Evolutionary conservation across 208 protist species (phyloP), one percentile per base, ranked within the genome.

Genomic region (Wallacemonas rigidus): DNA sequence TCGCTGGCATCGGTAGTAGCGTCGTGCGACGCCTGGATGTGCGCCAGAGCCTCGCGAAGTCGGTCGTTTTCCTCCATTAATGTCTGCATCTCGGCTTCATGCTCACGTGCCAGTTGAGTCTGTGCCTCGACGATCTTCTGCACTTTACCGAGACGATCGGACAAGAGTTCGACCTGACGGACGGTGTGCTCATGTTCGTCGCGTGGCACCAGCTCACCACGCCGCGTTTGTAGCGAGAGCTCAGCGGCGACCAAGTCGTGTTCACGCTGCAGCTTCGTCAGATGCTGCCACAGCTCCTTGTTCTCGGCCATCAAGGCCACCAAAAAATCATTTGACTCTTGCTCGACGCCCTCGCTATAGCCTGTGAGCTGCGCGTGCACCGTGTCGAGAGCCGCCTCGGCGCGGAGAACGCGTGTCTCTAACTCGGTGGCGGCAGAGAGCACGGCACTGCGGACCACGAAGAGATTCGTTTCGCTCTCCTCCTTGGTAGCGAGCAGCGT

Each of bases 381-480:
- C 26, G 67, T 60, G 15, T 77, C 82, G 39, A 91, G 71, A 12
- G 75, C 79, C 2, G 71, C 69, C 77, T 93, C 87, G 0, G 83
- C 81, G n/a, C 81, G 77, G 57, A 75, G 44, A 57, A 95, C 58
- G 3, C 77, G 80, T 7, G 83, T 69, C 51, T 91, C 84, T 53
- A 95, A 58, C 9, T 95, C 87, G 1, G 85, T 86, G 14, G 75
- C 80, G 7, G 86, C 85, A n/a, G 85, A 86, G 38, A 87, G 76
- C 11, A 92, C 85, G 2, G 83, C 79, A 57, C 87, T 95, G 60
- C 90, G 85, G 1, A 82, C 78, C 2, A 92, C 85, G 71, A 93
- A 91, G 11, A 83, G 62, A 43, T 74, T 78, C 36, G 87, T 91
- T 55, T 91, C 83, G 57, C 71, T 81, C 70, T 90, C 88, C 56